Evolutionary conservation across 345 rosid genomes (phyloP).

Genomic region (Eucalyptus albens): DNA sequence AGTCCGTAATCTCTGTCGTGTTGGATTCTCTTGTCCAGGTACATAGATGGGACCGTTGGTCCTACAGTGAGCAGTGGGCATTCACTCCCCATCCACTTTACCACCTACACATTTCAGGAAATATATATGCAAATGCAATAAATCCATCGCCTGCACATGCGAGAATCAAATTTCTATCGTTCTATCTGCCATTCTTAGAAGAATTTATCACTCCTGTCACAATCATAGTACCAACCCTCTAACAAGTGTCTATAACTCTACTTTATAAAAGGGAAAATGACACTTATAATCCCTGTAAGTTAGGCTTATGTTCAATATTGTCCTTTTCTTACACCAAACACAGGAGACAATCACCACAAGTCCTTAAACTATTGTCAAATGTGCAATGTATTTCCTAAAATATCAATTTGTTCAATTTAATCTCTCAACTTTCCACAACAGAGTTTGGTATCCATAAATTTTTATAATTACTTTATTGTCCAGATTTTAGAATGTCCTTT

Average conservation of each 20-base stretch:
- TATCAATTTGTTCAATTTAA: neutral
- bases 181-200: neutral
- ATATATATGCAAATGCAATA: neutral
- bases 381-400: neutral
- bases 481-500: neutral
- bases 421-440: neutral
- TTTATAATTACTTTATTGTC: neutral
- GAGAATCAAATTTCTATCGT: neutral
- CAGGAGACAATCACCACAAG: neutral
- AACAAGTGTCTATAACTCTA: neutral
- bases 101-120: neutral
- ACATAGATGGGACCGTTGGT: slow-evolving; percentile 22
- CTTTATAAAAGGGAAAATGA: neutral
- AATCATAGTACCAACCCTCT: neutral
- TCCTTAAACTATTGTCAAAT: neutral
- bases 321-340: neutral
- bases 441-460: neutral
- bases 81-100: slow-evolving; percentile 8
- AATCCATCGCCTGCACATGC: neutral
- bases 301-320: neutral
- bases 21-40: slow-evolving; percentile 7
- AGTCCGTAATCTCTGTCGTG: slow-evolving; percentile 15
- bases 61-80: slow-evolving; percentile 6
- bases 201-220: neutral
- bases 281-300: neutral